Evolutionary conservation across 2,329 filamentous ascomycete genomes (phyloP).

Genomic region (Apiospora kogelbergensis): DNA sequence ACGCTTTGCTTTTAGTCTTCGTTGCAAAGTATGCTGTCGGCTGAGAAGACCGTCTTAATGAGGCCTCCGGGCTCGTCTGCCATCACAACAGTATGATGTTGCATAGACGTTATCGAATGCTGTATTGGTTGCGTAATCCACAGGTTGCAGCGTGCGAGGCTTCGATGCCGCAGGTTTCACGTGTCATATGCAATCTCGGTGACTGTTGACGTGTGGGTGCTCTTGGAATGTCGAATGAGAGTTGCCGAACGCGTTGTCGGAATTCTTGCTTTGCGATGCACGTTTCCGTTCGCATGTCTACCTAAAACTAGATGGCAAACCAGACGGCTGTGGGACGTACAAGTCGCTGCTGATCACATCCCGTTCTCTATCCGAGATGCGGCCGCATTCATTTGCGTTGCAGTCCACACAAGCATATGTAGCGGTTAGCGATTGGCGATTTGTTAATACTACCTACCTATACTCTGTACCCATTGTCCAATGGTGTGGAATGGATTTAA

Average conservation of each 20-base stretch:
- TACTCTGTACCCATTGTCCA: too few species aligned
- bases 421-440: background rate
- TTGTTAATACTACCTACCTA: background rate
- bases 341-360: background rate
- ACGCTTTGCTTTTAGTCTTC: too few species aligned
- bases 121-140: background rate
- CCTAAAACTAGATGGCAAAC: background rate
- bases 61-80: background rate
- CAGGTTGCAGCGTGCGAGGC: background rate
- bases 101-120: background rate
- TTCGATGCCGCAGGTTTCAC: background rate
- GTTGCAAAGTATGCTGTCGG: background rate
- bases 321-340: background rate
- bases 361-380: background rate
- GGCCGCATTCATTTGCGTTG: background rate
- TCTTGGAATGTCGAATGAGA: conserved; percentile 2
- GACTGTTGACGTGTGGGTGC: background rate
- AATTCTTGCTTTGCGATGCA: background rate
- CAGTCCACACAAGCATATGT: background rate
- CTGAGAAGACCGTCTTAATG: background rate
- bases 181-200: background rate
- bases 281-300: background rate
- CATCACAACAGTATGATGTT: background rate
- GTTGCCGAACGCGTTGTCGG: background rate
- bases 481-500: background rate